Conservation (phyloP, 2,329 filamentous ascomycete genomes). For the Xylaria hypoxylon region DNA sequence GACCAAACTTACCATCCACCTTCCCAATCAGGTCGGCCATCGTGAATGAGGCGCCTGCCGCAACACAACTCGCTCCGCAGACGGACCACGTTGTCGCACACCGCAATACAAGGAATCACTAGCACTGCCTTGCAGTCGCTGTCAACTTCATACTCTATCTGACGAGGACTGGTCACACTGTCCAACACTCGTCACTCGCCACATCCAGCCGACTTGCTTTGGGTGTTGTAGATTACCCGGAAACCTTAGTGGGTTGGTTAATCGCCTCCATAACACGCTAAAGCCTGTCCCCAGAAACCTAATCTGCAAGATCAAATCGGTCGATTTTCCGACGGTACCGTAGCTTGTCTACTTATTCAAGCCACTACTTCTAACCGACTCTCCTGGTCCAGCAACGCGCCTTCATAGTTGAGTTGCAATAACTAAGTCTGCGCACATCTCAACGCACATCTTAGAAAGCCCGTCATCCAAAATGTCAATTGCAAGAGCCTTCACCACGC, state of each 20-base stretch:
- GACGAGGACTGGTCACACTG: slow-evolving; percentile 40
- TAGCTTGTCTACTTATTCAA: neutral
- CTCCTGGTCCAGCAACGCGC: neutral
- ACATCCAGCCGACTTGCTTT: slow-evolving; percentile 32
- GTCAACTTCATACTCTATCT: slow-evolving; percentile 30
- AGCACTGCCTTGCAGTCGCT: slow-evolving; percentile 12
- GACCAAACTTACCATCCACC: slow-evolving; percentile 43
- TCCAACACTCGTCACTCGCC: slow-evolving; percentile 35
- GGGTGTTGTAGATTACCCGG: slow-evolving; percentile 24
- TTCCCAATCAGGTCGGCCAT: slow-evolving; percentile 50
- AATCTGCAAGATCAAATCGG: slow-evolving; percentile 2
- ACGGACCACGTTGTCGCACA: slow-evolving; percentile 22
- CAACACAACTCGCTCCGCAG: slow-evolving; percentile 28
- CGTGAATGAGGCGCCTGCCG: slow-evolving; percentile 40
- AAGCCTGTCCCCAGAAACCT: slow-evolving; percentile 20
- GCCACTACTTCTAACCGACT: neutral
- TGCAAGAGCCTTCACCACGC: slow-evolving; percentile 77
- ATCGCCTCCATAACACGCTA: slow-evolving; percentile 10
- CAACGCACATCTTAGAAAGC: slow-evolving; percentile 17
- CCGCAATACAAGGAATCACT: slow-evolving; percentile 25
- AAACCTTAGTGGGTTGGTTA: slow-evolving; percentile 23
- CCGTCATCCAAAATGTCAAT: slow-evolving; percentile 64
- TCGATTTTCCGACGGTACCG: neutral
- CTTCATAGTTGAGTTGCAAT: neutral
- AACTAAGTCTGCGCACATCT: slow-evolving; percentile 11